Evolutionary conservation across 257 asterid species (phyloP).

Genomic region (Solanum neorickii): DNA sequence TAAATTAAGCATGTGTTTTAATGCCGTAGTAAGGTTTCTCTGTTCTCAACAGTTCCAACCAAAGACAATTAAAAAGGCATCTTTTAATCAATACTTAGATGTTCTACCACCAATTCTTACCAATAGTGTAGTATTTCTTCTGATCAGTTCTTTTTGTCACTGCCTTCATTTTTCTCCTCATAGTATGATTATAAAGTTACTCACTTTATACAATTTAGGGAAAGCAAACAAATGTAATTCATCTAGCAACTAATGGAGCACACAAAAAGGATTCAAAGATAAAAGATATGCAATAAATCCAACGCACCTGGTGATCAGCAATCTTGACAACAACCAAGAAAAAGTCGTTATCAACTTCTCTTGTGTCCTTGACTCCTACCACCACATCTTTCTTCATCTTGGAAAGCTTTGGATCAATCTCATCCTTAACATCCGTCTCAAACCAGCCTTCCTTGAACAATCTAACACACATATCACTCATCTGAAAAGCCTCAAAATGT

Average conservation of each 20-base stretch:
- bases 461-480: slow-evolving; percentile 80
- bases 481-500: slow-evolving; percentile 95
- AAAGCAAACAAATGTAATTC: not conserved
- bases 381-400: slow-evolving; percentile 86
- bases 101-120: not conserved
- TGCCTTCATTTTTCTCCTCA: not conserved
- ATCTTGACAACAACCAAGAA: slow-evolving; percentile 94
- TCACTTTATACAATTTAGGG: not conserved
- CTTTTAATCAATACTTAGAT: not conserved
- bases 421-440: slow-evolving; percentile 54
- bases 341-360: slow-evolving; percentile 86
- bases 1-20: not conserved
- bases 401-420: slow-evolving; percentile 69
- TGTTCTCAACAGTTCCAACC: not conserved
- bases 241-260: not conserved
- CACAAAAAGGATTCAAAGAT: not conserved
- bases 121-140: not conserved
- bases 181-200: not conserved
- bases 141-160: not conserved
- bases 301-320: slow-evolving; percentile 76
- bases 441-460: slow-evolving; percentile 80
- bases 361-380: slow-evolving; percentile 79
- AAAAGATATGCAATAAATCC: not conserved
- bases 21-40: not conserved
- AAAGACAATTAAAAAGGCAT: not conserved